Conservation (phyloP, 2,329 filamentous ascomycete species). For the Trichoderma endophyticum region DNA sequence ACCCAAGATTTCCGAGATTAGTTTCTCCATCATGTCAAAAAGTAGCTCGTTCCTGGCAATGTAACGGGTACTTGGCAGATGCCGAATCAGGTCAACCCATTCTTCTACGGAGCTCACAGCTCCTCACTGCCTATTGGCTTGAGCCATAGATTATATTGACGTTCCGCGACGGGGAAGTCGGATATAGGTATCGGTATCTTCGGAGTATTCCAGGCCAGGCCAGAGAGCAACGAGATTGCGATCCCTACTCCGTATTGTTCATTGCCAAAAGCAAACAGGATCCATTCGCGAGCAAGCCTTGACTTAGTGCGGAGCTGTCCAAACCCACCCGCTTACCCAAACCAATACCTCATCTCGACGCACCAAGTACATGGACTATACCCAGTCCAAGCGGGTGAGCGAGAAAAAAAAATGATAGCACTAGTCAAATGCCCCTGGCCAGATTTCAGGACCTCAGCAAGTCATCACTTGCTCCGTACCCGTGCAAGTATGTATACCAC, state of each 20-base stretch:
- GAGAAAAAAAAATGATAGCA: not conserved
- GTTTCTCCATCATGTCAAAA: conserved; percentile 15
- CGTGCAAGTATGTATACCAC: not conserved
- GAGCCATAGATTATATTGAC: not conserved
- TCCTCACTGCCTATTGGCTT: not conserved
- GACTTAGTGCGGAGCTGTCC: not conserved
- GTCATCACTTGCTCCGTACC: not conserved
- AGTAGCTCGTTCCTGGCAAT: conserved; percentile 13
- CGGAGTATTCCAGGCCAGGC: not conserved
- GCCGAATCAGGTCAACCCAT: not conserved
- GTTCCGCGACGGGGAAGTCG: not conserved
- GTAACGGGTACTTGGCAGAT: conserved; percentile 4
- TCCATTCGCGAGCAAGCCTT: not conserved
- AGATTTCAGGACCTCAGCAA: conserved; percentile 10
- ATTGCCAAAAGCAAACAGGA: not conserved
- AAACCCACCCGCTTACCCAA: conserved; percentile 2
- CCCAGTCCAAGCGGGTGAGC: not conserved
- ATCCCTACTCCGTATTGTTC: not conserved
- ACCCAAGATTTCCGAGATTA: conserved; percentile 21
- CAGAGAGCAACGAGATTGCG: not conserved
- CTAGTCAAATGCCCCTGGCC: not conserved
- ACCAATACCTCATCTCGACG: not conserved
- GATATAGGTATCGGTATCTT: not conserved
- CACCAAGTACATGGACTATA: not conserved
- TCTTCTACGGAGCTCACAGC: not conserved